phyloP scores from a whole-genome alignment of 495 filamentous ascomycete genomes.

The Penicillium cinerascens region DNA sequence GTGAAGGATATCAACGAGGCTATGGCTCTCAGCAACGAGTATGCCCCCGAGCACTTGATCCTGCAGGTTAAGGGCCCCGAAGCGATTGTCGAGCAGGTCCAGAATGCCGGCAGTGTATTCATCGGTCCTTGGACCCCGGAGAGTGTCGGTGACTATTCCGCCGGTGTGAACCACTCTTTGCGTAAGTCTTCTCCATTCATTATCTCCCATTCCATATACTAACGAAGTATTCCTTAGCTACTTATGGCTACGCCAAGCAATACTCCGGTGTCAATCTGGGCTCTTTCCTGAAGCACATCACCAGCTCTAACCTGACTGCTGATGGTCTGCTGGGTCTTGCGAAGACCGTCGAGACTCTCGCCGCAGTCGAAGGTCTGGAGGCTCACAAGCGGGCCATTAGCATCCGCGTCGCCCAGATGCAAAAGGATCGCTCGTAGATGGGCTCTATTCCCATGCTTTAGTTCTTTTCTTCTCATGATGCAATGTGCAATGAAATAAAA shows the following conservation, averaged over 20 bases:
- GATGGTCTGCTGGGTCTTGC: slow-evolving; percentile 82
- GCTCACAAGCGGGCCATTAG: slow-evolving; percentile 90
- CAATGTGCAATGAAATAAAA: slow-evolving; percentile 22
- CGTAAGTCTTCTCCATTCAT: slow-evolving; percentile 58
- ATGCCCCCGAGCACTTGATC: slow-evolving; percentile 97
- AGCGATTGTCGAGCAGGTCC: slow-evolving; percentile 68
- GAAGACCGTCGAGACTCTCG: slow-evolving; percentile 86
- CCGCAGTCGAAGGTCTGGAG: slow-evolving; percentile 90
- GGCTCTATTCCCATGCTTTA: background rate
- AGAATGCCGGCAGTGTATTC: slow-evolving; percentile 95
- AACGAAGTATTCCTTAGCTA: slow-evolving; percentile 54
- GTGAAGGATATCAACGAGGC: slow-evolving; percentile 78
- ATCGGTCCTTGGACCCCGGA: slow-evolving; percentile 95
- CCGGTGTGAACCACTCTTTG: slow-evolving; percentile 93
- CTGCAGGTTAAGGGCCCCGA: slow-evolving; percentile 77
- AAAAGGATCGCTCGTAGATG: slow-evolving; percentile 32
- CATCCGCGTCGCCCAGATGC: slow-evolving; percentile 72
- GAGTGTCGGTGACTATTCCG: slow-evolving; percentile 95
- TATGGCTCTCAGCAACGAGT: slow-evolving; percentile 82
- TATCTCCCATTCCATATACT: slow-evolving; percentile 3
- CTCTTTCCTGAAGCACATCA: slow-evolving; percentile 96
- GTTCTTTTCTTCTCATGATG: slow-evolving; percentile 13
- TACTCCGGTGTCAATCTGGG: slow-evolving; percentile 96
- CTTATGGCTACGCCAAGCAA: slow-evolving; percentile 95
- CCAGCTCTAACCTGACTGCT: slow-evolving; percentile 80